Base-by-base conservation (phyloP, 1,284 basidiomycete species). In the Puccinia polysora region DNA sequence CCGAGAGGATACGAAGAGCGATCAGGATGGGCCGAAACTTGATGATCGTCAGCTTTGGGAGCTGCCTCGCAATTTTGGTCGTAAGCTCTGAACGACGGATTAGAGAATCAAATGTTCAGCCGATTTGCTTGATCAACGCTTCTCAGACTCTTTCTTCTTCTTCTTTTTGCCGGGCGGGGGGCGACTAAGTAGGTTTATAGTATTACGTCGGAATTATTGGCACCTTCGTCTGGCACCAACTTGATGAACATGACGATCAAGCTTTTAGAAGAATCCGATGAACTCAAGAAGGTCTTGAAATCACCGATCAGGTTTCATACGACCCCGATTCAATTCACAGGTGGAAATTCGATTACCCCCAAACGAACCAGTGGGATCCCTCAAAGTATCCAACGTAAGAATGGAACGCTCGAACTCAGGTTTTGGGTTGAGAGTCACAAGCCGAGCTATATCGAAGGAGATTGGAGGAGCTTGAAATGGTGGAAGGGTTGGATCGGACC, bases 171-270 rank as follows among this genome's bases (percentile, higher is more conserved):
- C n/a, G n/a, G n/a, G n/a, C n/a, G n/a, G n/a, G n/a, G n/a, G n/a
- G n/a, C n/a, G n/a, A n/a, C 25, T 20, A 8, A 62, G 25, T 20
- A 68, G 65, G 59, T 68, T 50, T 68, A 68, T 25, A 68, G 65
- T 32, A 68, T 68, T 38, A 58, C 53, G 49, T 68, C 65, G 14
- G 65, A 68, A 59, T 23, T 68, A 36, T 68, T 68, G 25, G 65
- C 65, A 23, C 65, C 65, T 43, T 68, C 65, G 7, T 68, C 65
- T 2, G 20, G 25, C 0, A 68, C 65, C 30, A 68, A 68, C 40
- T 36, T 68, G 32, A 68, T 58, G 40, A 58, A n/a, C 36, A 56
- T 55, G 43, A 68, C 45, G 4, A 68, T 58, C 23, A 45, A 36
- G n/a, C 45, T 30, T 5, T 10, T 68, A 28, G 30, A 56, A 49